Conservation (phyloP, 495 filamentous ascomycete species). For the Hypoxylon rickii region DNA sequence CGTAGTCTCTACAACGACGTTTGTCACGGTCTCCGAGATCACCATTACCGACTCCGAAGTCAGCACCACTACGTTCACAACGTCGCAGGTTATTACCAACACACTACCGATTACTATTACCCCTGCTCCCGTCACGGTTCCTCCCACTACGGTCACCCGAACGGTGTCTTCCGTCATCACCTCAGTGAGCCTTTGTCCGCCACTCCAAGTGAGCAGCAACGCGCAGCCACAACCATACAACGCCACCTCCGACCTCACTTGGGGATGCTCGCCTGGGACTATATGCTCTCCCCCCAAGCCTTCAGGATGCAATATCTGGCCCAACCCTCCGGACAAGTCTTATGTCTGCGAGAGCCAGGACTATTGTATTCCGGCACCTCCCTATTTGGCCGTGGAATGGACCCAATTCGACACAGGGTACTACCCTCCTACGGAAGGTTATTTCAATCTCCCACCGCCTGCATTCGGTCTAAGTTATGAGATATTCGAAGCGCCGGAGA, state of each 20-base stretch:
- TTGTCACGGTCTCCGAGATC: constrained; percentile 31
- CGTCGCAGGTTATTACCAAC: constrained; percentile 35
- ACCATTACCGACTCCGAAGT: constrained; percentile 38
- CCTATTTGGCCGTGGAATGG: constrained; percentile 47
- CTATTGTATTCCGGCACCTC: constrained; percentile 58
- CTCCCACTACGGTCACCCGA: constrained; percentile 30
- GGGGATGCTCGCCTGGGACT: constrained; percentile 66
- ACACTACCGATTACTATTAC: constrained; percentile 35
- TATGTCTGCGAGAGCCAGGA: constrained; percentile 58
- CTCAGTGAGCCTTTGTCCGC: constrained; percentile 38
- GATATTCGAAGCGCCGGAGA: constrained; percentile 54
- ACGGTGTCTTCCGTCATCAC: constrained; percentile 40
- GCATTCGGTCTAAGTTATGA: constrained; percentile 65
- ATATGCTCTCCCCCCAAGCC: constrained; percentile 60
- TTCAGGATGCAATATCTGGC: constrained; percentile 57
- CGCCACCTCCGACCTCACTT: constrained; percentile 47
- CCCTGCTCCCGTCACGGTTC: constrained; percentile 15
- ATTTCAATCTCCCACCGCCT: constrained; percentile 67
- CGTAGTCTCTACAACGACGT: constrained; percentile 35
- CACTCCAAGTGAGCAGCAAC: constrained; percentile 20
- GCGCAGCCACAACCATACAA: constrained; percentile 20
- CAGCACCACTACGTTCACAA: constrained; percentile 39
- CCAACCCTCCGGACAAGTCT: constrained; percentile 53
- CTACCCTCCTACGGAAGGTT: constrained; percentile 58
- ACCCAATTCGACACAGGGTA: constrained; percentile 47